These are phyloP conservation scores for Fomitopsis schrenkii DNA, from an alignment of 1,284 basidiomycete species.

Conservation along the genomic window DNA sequence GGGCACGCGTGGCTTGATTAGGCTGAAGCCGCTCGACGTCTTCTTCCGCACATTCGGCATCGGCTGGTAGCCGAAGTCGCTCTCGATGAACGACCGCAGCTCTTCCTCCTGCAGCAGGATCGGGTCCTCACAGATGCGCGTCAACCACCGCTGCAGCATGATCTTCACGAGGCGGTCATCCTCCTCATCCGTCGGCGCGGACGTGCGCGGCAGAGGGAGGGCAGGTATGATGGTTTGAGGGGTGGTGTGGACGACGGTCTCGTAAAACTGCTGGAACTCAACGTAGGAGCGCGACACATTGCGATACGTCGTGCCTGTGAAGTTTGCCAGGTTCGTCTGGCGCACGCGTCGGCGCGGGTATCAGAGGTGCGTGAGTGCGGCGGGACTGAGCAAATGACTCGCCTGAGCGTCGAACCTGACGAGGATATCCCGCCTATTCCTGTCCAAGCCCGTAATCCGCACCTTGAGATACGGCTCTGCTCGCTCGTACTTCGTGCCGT, in stretches of 20 bases:
- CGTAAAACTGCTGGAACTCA: conserved; percentile 91
- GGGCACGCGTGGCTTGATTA: conserved; percentile 69
- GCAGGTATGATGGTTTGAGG: conserved; percentile 92
- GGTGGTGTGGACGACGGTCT: conserved; percentile 77
- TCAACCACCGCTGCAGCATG: conserved; percentile 90
- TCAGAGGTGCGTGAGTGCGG: background rate
- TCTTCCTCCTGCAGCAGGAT: conserved; percentile 88
- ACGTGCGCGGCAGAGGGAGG: conserved; percentile 86
- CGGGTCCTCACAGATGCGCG: conserved; percentile 84
- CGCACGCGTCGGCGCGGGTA: conserved; percentile 5
- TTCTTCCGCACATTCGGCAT: conserved; percentile 73
- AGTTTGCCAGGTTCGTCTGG: conserved; percentile 91
- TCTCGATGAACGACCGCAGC: conserved; percentile 88
- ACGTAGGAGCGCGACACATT: conserved; percentile 89
- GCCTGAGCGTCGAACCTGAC: conserved; percentile 93
- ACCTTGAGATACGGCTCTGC: conserved; percentile 81
- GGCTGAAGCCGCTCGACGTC: conserved; percentile 59
- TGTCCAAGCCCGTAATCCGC: conserved; percentile 83
- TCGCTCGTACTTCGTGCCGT: conserved; percentile 69
- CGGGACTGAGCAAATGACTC: background rate
- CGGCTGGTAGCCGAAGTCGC: conserved; percentile 91
- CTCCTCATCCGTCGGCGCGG: conserved; percentile 93
- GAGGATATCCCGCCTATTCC: conserved; percentile 90
- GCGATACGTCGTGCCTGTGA: conserved; percentile 82
- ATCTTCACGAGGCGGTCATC: conserved; percentile 91